A percentile compares a stretch with the other conserved stretches of the same genome.
Conservation (phyloP, 2,329 filamentous ascomycete species). For the Neofusicoccum kwambonambiense region DNA sequence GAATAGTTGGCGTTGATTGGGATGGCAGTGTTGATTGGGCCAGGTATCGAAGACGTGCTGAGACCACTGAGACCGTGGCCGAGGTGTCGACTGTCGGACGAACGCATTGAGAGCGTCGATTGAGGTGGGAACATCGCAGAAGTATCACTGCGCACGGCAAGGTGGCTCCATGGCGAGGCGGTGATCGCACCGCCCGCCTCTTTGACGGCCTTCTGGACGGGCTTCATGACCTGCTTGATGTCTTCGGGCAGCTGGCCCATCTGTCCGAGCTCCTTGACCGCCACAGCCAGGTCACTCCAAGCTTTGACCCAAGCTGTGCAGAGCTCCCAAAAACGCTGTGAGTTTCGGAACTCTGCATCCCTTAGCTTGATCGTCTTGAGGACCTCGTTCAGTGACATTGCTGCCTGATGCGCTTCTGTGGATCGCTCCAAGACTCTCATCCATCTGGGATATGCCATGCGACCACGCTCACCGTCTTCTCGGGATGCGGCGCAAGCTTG, state of each 20-base stretch:
- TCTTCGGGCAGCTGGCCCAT: constrained; percentile 44
- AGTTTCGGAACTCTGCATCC: constrained; percentile 71
- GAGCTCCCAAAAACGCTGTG: constrained; percentile 64
- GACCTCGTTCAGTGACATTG: constrained; percentile 69
- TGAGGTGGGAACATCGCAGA: constrained; percentile 15
- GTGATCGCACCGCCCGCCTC: constrained; percentile 74
- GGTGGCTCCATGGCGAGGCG: constrained; percentile 61
- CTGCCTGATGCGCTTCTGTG: constrained; percentile 67
- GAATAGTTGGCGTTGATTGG: constrained; percentile 29
- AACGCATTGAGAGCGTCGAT: not conserved
- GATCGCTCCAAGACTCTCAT: constrained; percentile 70
- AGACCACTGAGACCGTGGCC: constrained; percentile 8
- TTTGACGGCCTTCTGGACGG: constrained; percentile 79
- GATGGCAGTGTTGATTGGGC: constrained; percentile 38
- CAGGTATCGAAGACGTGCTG: constrained; percentile 28
- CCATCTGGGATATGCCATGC: constrained; percentile 34
- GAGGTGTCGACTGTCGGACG: constrained; percentile 1
- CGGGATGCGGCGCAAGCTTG: constrained; percentile 21
- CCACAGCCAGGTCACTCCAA: constrained; percentile 65
- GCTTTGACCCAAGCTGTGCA: constrained; percentile 72
- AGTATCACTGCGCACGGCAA: constrained; percentile 36
- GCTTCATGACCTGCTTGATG: constrained; percentile 70
- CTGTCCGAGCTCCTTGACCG: constrained; percentile 51
- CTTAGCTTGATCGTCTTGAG: constrained; percentile 80
- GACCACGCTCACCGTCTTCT: constrained; percentile 33